Evolutionary conservation across 75 land plant species (phyloP).

Genomic region (Pinus taeda): DNA sequence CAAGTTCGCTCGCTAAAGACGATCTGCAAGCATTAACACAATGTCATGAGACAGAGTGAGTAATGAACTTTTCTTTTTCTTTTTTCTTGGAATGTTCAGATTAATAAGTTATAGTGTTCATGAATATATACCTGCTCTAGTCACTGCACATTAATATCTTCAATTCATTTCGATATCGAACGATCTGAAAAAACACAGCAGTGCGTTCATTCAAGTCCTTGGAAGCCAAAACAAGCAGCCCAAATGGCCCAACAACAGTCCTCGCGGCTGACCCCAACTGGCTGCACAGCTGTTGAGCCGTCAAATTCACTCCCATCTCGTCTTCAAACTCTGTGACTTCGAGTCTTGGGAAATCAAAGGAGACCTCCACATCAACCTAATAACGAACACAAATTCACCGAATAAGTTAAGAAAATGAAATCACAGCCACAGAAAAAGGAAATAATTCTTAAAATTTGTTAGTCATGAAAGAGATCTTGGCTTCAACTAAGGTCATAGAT

Average conservation of each 20-base stretch:
- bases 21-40: constrained; percentile 19
- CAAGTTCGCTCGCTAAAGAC: constrained; percentile 14
- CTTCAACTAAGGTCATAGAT: too few relatives aligned
- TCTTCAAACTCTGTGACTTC: neutral
- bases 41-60: neutral
- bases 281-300: constrained; percentile 15
- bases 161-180: constrained; percentile 1
- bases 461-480: too few relatives aligned
- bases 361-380: constrained; percentile 3
- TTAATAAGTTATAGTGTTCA: neutral
- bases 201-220: constrained; percentile 29
- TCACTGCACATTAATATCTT: constrained; percentile 31
- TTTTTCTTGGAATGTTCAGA: neutral
- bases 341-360: neutral
- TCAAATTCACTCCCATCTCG: neutral
- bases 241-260: constrained; percentile 33
- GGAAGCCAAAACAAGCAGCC: constrained; percentile 32
- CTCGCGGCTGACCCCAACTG: constrained; percentile 2
- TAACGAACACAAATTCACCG: neutral
- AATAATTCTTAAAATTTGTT: too few relatives aligned
- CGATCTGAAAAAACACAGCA: constrained; percentile 27
- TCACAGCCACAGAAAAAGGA: too few relatives aligned
- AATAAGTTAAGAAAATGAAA: neutral
- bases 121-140: constrained; percentile 20
- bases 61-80: neutral